Evolutionary conservation across 345 rosid genomes (phyloP).

Genomic region (Linum usitatissimum): DNA sequence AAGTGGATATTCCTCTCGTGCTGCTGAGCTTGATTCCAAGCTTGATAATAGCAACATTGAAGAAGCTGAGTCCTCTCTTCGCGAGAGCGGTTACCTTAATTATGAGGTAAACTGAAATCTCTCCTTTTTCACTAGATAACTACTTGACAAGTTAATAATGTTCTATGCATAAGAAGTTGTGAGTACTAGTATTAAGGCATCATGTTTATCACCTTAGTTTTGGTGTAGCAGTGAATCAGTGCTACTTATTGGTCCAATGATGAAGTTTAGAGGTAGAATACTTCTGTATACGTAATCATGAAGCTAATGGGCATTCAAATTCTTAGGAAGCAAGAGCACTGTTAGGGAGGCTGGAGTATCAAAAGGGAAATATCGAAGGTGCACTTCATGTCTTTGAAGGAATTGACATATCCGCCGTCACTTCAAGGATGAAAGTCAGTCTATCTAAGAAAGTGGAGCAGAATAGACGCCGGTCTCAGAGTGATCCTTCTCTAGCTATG

Average conservation of each 20-base stretch:
- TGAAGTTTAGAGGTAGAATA: neutral
- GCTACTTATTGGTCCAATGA: no score
- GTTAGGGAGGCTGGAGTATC: conserved; percentile 6
- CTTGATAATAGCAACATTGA: conserved; percentile 62
- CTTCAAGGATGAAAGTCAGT: conserved; percentile 2
- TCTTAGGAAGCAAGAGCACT: conserved; percentile 2
- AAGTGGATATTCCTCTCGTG: conserved; percentile 57
- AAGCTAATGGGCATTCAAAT: neutral
- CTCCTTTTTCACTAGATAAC: neutral
- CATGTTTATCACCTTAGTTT: neutral
- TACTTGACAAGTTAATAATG: neutral
- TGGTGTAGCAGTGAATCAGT: no score
- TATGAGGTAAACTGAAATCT: conserved; percentile 39
- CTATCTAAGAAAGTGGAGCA: neutral
- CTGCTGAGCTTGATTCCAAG: conserved; percentile 48
- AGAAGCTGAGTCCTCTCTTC: conserved; percentile 72
- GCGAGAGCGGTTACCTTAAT: conserved; percentile 71
- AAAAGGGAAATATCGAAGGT: conserved; percentile 5
- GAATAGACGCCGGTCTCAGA: neutral
- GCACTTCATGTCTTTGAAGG: conserved; percentile 8
- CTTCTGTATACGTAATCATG: neutral
- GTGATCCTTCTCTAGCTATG: neutral
- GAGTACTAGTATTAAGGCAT: neutral
- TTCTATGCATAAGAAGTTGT: no score
- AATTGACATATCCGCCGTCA: neutral